Evolutionary conservation across 768 basidiomycete species (phyloP).

Genomic region (Boletus subparvulus): DNA sequence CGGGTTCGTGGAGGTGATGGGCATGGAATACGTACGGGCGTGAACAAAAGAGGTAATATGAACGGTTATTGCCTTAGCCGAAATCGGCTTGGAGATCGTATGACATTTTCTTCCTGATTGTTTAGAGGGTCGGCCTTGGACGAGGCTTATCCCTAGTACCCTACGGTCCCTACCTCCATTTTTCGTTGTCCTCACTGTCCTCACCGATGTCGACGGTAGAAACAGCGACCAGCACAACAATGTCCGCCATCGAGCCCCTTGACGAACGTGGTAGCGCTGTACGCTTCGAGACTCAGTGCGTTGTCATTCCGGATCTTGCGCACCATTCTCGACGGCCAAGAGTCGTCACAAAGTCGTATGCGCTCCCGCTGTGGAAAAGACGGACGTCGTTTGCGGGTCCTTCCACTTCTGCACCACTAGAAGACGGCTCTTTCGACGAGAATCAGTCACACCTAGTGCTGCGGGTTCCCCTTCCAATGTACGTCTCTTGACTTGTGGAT

Average conservation of each 20-base stretch:
- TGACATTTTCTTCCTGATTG: slow-evolving; percentile 15
- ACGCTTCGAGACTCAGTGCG: slow-evolving; percentile 70
- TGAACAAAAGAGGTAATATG: slow-evolving; percentile 11
- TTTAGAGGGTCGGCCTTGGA: neutral
- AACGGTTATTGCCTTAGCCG: slow-evolving; percentile 9
- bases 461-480: slow-evolving; percentile 65
- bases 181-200: neutral
- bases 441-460: slow-evolving; percentile 48
- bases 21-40: neutral
- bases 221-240: neutral
- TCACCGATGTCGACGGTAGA: slow-evolving; percentile 14
- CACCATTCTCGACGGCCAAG: slow-evolving; percentile 45
- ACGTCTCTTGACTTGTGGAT: slow-evolving; percentile 21
- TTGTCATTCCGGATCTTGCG: slow-evolving; percentile 65
- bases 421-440: slow-evolving; percentile 28
- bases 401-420: slow-evolving; percentile 23
- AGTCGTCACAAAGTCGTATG: slow-evolving; percentile 63
- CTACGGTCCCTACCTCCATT: neutral
- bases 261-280: slow-evolving; percentile 40
- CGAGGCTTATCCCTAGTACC: neutral
- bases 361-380: slow-evolving; percentile 67
- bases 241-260: slow-evolving; percentile 5
- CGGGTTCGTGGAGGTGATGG: neutral
- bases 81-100: slow-evolving; percentile 13
- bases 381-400: slow-evolving; percentile 13